Evolutionary conservation across 2,329 filamentous ascomycete species (phyloP).

Genomic region (Curvularia sp.): DNA sequence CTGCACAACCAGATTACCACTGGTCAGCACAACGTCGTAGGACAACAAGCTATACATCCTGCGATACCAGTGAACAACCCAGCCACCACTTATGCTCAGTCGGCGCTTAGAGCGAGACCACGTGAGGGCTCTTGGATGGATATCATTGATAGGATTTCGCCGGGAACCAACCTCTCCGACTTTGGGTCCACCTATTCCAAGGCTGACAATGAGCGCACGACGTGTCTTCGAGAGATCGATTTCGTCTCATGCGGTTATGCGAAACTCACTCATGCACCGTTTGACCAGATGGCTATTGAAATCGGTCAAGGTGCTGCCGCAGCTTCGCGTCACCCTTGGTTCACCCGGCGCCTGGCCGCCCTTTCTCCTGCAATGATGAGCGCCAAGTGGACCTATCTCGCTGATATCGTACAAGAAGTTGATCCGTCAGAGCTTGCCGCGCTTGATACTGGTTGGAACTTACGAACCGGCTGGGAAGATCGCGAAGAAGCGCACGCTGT

Average conservation of each 20-base stretch:
- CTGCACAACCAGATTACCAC: constrained; percentile 10
- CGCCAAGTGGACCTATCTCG: constrained; percentile 47
- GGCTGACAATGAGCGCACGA: constrained; percentile 35
- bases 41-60: constrained; percentile 10
- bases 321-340: constrained; percentile 27
- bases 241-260: constrained; percentile 71
- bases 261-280: constrained; percentile 45
- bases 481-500: constrained; percentile 45
- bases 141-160: constrained; percentile 60
- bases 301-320: constrained; percentile 15
- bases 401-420: constrained; percentile 52
- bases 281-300: constrained; percentile 49
- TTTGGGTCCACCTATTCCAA: constrained; percentile 50
- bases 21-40: neutral
- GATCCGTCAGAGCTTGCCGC: constrained; percentile 42
- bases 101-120: constrained; percentile 45
- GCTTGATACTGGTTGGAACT: constrained; percentile 45
- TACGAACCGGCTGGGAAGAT: constrained; percentile 44
- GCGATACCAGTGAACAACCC: constrained; percentile 12
- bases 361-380: constrained; percentile 50
- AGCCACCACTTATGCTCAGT: constrained; percentile 19
- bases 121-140: constrained; percentile 60
- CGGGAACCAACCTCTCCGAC: constrained; percentile 55
- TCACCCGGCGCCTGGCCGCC: constrained; percentile 40
- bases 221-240: constrained; percentile 54